These are phyloP conservation scores for Blastocystis hominis DNA, from an alignment of 352 stramenopile genomes.

Conservation along the genomic window DNA sequence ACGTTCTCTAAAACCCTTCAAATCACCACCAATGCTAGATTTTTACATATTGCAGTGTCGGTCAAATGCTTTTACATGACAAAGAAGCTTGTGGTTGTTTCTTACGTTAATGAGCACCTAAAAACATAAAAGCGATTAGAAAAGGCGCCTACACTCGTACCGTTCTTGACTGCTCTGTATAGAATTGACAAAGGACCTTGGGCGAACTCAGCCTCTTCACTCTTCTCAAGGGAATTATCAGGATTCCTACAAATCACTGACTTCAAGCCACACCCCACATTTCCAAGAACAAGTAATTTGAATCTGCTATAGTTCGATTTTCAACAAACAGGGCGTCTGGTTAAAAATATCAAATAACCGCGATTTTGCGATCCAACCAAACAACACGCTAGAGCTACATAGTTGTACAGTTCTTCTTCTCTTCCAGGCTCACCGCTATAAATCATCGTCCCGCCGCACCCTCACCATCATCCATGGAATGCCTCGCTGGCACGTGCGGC, in stretches of 20 bases:
- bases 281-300: background rate
- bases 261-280: background rate
- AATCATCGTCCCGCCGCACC: background rate
- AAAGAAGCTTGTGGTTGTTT: slow-evolving; percentile 99
- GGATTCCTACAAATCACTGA: slow-evolving; percentile 14
- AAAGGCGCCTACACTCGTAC: slow-evolving; percentile 63
- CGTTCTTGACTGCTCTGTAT: slow-evolving; percentile 92
- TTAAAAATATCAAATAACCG: background rate
- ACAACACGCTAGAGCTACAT: background rate
- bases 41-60: slow-evolving; percentile 98
- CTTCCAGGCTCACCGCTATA: background rate
- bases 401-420: slow-evolving; percentile 46
- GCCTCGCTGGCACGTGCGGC: background rate
- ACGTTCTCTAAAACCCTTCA: slow-evolving; percentile 93
- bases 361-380: background rate
- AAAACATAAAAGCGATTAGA: slow-evolving; percentile 63
- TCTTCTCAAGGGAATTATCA: slow-evolving; percentile 12
- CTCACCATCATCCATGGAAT: background rate
- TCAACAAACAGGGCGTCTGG: background rate
- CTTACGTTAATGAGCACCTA: slow-evolving; percentile 98
- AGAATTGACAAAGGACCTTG: slow-evolving; percentile 89
- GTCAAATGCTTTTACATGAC: slow-evolving; percentile 97
- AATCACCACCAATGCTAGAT: background rate
- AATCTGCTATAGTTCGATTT: background rate
- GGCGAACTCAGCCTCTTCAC: slow-evolving; percentile 81